These are phyloP conservation scores for Rutstroemia sydowiana DNA, from an alignment of 2,329 filamentous ascomycete genomes.

Conservation along the genomic window DNA sequence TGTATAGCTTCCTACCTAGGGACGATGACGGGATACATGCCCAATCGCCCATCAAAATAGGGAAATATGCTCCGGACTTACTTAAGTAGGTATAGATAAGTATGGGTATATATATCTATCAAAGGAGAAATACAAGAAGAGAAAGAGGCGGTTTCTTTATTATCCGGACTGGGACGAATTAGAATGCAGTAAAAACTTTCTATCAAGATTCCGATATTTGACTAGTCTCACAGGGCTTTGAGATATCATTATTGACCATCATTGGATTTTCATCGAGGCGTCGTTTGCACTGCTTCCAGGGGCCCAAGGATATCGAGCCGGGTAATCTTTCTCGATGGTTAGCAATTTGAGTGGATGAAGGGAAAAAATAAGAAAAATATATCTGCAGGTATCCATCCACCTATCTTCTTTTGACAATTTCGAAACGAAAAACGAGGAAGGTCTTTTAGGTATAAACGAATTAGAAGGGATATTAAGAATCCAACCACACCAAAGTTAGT, in stretches of 20 bases:
- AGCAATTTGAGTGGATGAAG: background rate
- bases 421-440: background rate
- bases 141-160: background rate
- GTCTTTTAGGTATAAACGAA: background rate
- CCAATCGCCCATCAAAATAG: too few relatives aligned
- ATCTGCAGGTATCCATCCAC: background rate
- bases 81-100: too few relatives aligned
- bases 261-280: conserved; percentile 3
- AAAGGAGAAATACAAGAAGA: background rate
- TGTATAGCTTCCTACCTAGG: too few relatives aligned
- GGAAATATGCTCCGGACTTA: too few relatives aligned
- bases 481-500: too few relatives aligned
- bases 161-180: conserved; percentile 8
- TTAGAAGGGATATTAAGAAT: too few relatives aligned
- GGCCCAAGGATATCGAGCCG: conserved; percentile 3
- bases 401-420: background rate
- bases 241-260: conserved; percentile 10
- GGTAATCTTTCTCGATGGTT: background rate
- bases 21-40: too few relatives aligned
- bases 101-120: too few relatives aligned
- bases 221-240: conserved; percentile 1
- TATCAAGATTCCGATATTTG: background rate
- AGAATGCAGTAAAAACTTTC: background rate
- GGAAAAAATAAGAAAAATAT: background rate
- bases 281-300: conserved; percentile 3